A percentile compares a stretch with the other conserved stretches of the same genome.
Conservation (phyloP, 495 filamentous ascomycete species). For the Pyrenula massariospora region DNA sequence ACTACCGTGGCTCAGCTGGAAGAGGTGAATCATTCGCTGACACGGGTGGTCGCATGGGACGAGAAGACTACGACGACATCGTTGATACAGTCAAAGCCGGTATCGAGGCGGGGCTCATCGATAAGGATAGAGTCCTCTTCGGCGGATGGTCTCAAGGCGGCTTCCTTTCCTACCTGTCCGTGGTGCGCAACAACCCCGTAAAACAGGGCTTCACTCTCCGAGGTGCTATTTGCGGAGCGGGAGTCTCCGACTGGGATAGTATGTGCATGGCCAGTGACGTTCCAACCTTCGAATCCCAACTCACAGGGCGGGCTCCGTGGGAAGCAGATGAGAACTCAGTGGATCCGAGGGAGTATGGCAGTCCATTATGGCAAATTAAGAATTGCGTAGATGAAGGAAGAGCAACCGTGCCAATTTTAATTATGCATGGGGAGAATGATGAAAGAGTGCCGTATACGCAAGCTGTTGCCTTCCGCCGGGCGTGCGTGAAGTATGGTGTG, state of each 20-base stretch:
- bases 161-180: slow-evolving; percentile 8
- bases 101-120: slow-evolving; percentile 8
- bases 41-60: slow-evolving; percentile 5
- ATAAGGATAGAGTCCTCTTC: slow-evolving; percentile 8
- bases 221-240: slow-evolving; percentile 7
- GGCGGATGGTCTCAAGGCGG: slow-evolving; percentile 7
- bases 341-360: not conserved
- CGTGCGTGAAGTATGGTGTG: not conserved
- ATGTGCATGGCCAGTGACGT: slow-evolving; percentile 5
- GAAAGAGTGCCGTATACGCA: slow-evolving; percentile 2
- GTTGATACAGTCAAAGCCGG: slow-evolving; percentile 8
- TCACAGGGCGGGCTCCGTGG: slow-evolving; percentile 1
- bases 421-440: slow-evolving; percentile 7
- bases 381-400: not conserved
- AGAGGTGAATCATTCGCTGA: slow-evolving; percentile 6
- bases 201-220: slow-evolving; percentile 4
- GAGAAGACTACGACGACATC: slow-evolving; percentile 12
- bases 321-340: not conserved
- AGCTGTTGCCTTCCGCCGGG: slow-evolving; percentile 5
- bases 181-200: not conserved
- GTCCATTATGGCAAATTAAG: not conserved
- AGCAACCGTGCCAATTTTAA: slow-evolving; percentile 3
- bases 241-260: not conserved
- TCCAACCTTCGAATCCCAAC: slow-evolving; percentile 2
- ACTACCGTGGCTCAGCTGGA: slow-evolving; percentile 13